Evolutionary conservation across 1,284 basidiomycete species (phyloP).

Genomic region (Volvariella volvacea): DNA sequence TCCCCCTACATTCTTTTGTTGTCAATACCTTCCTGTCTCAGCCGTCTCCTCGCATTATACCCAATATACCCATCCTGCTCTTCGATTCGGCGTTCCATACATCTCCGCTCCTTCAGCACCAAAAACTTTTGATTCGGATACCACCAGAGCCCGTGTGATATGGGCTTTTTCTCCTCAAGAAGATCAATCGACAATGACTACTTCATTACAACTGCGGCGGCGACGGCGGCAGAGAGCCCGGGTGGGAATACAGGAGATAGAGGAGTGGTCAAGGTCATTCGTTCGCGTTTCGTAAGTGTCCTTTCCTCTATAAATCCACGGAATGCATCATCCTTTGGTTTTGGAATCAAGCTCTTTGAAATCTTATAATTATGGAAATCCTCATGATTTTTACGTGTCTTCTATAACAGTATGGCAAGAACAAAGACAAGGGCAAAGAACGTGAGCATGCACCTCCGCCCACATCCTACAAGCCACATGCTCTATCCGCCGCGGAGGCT

Average conservation of each 20-base stretch:
- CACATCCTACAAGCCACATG: slow-evolving; percentile 24
- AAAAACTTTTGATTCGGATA: background rate
- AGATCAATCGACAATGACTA: slow-evolving; percentile 34
- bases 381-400: slow-evolving; percentile 3
- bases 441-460: slow-evolving; percentile 34
- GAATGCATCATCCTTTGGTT: no score
- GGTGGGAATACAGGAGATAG: slow-evolving; percentile 23
- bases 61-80: no score
- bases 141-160: slow-evolving; percentile 28
- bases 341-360: slow-evolving; percentile 3
- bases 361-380: slow-evolving; percentile 2
- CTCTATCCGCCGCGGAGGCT: slow-evolving; percentile 31
- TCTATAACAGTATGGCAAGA: slow-evolving; percentile 52
- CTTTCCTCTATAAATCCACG: slow-evolving; percentile 5
- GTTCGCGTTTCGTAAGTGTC: slow-evolving; percentile 64
- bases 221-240: slow-evolving; percentile 6
- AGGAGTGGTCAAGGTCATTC: slow-evolving; percentile 57
- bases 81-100: no score
- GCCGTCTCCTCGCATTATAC: no score
- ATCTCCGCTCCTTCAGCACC: no score
- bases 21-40: no score
- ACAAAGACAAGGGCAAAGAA: slow-evolving; percentile 58
- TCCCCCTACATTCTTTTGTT: no score
- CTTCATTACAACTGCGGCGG: slow-evolving; percentile 19
- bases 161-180: slow-evolving; percentile 55